These are phyloP conservation scores for Termitomyces bulborhizus DNA, from an alignment of 768 basidiomycete genomes.

Conservation along the genomic window DNA sequence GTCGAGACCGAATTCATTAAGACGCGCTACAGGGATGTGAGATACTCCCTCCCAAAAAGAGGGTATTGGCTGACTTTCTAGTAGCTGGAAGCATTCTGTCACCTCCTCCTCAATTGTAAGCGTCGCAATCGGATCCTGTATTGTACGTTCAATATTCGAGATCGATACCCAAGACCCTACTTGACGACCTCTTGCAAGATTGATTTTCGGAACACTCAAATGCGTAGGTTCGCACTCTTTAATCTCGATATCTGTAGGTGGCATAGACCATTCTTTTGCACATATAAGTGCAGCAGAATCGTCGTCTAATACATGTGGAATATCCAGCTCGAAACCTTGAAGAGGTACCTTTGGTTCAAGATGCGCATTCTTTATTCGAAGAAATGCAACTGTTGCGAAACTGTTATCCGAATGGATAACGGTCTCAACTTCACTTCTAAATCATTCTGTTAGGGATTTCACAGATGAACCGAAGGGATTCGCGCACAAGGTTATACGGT, in stretches of 20 bases:
- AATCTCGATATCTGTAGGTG: not conserved
- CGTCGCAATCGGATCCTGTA: slow-evolving; percentile 8
- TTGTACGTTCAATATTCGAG: slow-evolving; percentile 42
- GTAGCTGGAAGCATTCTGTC: slow-evolving; percentile 51
- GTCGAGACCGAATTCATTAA: slow-evolving; percentile 40
- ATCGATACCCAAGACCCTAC: slow-evolving; percentile 67
- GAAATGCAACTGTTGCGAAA: slow-evolving; percentile 87
- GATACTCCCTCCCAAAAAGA: not conserved
- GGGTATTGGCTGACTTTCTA: slow-evolving; percentile 45
- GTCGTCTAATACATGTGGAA: slow-evolving; percentile 53
- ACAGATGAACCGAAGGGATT: not conserved
- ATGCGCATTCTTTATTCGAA: slow-evolving; percentile 67
- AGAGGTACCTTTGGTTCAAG: slow-evolving; percentile 47
- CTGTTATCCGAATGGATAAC: slow-evolving; percentile 77
- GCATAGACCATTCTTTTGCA: slow-evolving; percentile 9
- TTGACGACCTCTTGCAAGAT: slow-evolving; percentile 16
- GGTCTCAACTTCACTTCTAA: slow-evolving; percentile 57
- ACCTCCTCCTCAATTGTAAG: slow-evolving; percentile 68
- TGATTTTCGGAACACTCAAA: not conserved
- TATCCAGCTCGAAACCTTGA: slow-evolving; percentile 14
- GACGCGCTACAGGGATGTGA: slow-evolving; percentile 35
- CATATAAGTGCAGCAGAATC: slow-evolving; percentile 24
- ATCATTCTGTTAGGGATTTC: not conserved
- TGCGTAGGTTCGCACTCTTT: not conserved
- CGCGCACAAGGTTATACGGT: slow-evolving; percentile 61